A percentile compares a stretch with the other conserved stretches of the same genome.
Evolutionary conservation across 805 yeast species (phyloP).

Genomic region (Lipomyces yamadae): DNA sequence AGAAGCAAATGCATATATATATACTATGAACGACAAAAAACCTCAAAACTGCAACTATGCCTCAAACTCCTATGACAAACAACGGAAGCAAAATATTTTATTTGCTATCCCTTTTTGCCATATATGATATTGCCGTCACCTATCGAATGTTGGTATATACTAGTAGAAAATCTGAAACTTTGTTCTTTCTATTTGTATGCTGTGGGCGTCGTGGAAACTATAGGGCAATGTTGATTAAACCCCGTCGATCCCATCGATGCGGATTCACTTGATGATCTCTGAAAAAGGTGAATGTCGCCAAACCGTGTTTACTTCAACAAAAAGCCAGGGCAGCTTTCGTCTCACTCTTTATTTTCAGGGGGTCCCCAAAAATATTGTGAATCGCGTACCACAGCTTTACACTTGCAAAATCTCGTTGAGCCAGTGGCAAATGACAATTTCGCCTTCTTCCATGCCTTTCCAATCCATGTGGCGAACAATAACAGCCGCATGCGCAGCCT

Average conservation of each 20-base stretch:
- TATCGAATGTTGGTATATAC: too few relatives aligned
- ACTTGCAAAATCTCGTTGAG: slow-evolving; percentile 51
- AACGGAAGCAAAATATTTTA: too few relatives aligned
- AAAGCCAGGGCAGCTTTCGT: not conserved
- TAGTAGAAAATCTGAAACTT: too few relatives aligned
- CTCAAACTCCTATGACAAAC: too few relatives aligned
- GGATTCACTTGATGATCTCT: not conserved
- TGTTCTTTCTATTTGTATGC: too few relatives aligned
- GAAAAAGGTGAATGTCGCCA: not conserved
- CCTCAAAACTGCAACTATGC: too few relatives aligned
- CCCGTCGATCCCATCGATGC: not conserved
- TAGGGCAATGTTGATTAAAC: too few relatives aligned
- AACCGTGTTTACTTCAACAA: not conserved
- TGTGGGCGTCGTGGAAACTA: too few relatives aligned
- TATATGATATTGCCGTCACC: too few relatives aligned
- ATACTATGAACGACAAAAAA: too few relatives aligned
- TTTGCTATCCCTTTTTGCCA: too few relatives aligned
- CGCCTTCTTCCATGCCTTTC: slow-evolving; percentile 69
- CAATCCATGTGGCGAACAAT: slow-evolving; percentile 66
- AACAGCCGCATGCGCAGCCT: slow-evolving; percentile 79
- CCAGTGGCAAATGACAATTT: slow-evolving; percentile 68
- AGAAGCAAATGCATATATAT: too few relatives aligned
- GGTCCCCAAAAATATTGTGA: not conserved
- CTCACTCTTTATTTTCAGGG: not conserved
- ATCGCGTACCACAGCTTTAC: slow-evolving; percentile 1